Evolutionary conservation across 2,329 filamentous ascomycete genomes (phyloP).

Genomic region (Ceratocystis albifundus): DNA sequence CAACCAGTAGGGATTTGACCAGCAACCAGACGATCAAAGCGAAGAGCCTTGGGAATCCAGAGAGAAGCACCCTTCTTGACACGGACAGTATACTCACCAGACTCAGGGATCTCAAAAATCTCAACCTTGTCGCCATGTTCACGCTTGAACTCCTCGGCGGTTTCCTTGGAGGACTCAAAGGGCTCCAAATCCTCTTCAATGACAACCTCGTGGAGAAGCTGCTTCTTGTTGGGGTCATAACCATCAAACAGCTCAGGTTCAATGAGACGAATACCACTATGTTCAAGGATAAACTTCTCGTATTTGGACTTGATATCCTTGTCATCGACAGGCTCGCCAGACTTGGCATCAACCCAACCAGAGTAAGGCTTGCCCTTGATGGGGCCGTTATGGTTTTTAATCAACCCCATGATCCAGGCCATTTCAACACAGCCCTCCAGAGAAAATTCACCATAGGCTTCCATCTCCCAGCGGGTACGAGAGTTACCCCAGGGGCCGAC

Average conservation of each 20-base stretch:
- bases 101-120: slow-evolving; percentile 87
- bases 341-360: slow-evolving; percentile 92
- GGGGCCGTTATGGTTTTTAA: slow-evolving; percentile 94
- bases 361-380: slow-evolving; percentile 95
- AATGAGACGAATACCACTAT: slow-evolving; percentile 93
- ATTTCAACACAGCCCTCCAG: slow-evolving; percentile 97
- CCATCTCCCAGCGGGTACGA: slow-evolving; percentile 98
- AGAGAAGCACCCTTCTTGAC: slow-evolving; percentile 92
- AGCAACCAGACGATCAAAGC: slow-evolving; percentile 93
- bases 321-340: slow-evolving; percentile 89
- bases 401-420: slow-evolving; percentile 99
- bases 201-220: slow-evolving; percentile 92
- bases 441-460: slow-evolving; percentile 90
- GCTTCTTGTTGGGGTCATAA: slow-evolving; percentile 97
- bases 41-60: slow-evolving; percentile 90
- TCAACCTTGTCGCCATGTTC: slow-evolving; percentile 97
- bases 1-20: slow-evolving; percentile 95
- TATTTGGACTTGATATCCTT: slow-evolving; percentile 97
- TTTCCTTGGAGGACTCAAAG: slow-evolving; percentile 95
- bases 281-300: slow-evolving; percentile 90
- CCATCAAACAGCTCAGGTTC: slow-evolving; percentile 94
- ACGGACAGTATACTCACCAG: slow-evolving; percentile 86
- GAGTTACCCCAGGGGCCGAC: slow-evolving; percentile 98
- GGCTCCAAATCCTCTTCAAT: slow-evolving; percentile 95
- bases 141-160: slow-evolving; percentile 90